phyloP scores from a whole-genome alignment of 495 filamentous ascomycete species.

The Parmelia sp. region DNA sequence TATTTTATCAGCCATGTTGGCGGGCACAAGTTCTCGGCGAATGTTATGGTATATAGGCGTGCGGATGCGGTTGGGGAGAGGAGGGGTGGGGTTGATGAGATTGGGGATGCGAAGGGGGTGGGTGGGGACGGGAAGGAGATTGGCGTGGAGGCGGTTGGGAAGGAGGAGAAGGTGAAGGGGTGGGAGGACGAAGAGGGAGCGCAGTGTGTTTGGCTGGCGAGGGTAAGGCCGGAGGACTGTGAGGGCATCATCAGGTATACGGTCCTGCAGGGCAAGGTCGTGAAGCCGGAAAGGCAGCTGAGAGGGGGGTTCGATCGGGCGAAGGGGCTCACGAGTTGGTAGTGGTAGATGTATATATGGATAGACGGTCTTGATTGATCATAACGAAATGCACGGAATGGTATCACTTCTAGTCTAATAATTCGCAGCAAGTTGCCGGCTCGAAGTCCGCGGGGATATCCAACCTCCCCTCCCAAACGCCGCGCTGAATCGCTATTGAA shows the following conservation, averaged over 20 bases:
- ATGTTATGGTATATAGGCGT: constrained; percentile 81
- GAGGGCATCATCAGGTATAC: constrained; percentile 90
- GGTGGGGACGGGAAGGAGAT: constrained; percentile 33
- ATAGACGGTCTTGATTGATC: background rate
- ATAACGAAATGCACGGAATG: background rate
- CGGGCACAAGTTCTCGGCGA: constrained; percentile 89
- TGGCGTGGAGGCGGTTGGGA: too few relatives aligned
- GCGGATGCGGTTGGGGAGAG: constrained; percentile 49
- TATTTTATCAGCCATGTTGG: constrained; percentile 96
- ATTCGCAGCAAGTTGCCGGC: background rate
- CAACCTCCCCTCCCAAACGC: constrained; percentile 16
- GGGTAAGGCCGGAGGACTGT: constrained; percentile 84
- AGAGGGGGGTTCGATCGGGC: constrained; percentile 84
- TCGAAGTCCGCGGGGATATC: constrained; percentile 2
- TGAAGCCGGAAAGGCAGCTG: constrained; percentile 78
- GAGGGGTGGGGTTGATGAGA: constrained; percentile 21
- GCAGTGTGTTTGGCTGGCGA: constrained; percentile 92
- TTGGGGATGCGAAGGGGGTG: constrained; percentile 27
- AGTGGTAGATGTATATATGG: constrained; percentile 10
- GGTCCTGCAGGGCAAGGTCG: constrained; percentile 84
- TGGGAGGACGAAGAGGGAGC: constrained; percentile 52
- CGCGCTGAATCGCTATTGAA: constrained; percentile 21
- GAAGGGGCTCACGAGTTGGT: constrained; percentile 84
- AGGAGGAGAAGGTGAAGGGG: background rate
- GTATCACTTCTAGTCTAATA: background rate